Percentiles rank a stretch among this genome's conserved stretches.
Conservation (phyloP, 148 eudicot genomes). For the Rhododendron vialii region DNA sequence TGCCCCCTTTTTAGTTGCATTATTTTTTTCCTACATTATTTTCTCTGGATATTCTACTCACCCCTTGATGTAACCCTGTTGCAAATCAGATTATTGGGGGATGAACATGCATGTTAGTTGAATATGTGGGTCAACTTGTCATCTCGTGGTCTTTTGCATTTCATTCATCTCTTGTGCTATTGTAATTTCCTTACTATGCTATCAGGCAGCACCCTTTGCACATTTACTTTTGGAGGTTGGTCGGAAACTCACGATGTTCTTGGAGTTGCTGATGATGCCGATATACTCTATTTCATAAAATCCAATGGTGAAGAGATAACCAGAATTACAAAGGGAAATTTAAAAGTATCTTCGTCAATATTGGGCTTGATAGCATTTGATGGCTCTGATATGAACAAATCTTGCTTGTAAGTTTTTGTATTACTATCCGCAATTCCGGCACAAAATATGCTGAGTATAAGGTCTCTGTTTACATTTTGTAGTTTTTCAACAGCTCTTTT, state of each 20-base stretch:
- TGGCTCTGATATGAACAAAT: slow-evolving; percentile 38
- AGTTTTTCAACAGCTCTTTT: slow-evolving; percentile 1
- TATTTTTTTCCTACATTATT: background rate
- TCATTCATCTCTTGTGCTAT: background rate
- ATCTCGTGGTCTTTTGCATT: background rate
- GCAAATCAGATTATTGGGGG: background rate
- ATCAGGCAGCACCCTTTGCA: slow-evolving; percentile 46
- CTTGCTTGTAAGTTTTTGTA: slow-evolving; percentile 64
- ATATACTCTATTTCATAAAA: slow-evolving; percentile 71
- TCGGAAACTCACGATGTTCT: slow-evolving; percentile 87
- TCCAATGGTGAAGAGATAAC: slow-evolving; percentile 91
- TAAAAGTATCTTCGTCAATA: slow-evolving; percentile 53
- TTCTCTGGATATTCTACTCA: background rate
- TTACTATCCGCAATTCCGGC: background rate
- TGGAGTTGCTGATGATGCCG: slow-evolving; percentile 65
- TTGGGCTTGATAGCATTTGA: slow-evolving; percentile 60
- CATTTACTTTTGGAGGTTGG: slow-evolving; percentile 72
- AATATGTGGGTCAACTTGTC: background rate
- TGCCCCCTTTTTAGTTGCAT: background rate
- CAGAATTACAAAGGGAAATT: slow-evolving; percentile 54
- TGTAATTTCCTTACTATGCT: slow-evolving; percentile 12
- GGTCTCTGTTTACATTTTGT: background rate
- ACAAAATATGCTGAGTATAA: background rate
- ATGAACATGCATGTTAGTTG: background rate
- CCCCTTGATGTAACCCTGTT: background rate